phyloP scores from a whole-genome alignment of 345 rosid species.

The Eucalyptus cloeziana region DNA sequence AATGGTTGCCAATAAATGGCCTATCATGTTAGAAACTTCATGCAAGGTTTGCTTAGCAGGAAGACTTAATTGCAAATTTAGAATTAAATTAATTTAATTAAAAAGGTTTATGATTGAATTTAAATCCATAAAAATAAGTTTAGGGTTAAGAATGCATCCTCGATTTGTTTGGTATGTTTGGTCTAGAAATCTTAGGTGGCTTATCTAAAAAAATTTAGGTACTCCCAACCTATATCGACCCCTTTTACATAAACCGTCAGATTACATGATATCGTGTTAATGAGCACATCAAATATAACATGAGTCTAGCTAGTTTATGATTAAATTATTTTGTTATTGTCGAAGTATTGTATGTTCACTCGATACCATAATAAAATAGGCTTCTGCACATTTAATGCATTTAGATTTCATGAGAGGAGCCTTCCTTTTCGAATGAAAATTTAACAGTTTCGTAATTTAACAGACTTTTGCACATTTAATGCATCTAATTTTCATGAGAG shows the following conservation, averaged over 20 bases:
- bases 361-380: background rate
- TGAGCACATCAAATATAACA: background rate
- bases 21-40: background rate
- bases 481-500: background rate
- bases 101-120: background rate
- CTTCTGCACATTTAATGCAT: background rate
- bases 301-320: background rate
- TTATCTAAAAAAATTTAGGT: background rate
- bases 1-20: background rate
- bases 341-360: background rate
- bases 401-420: background rate
- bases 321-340: background rate
- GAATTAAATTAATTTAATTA: background rate
- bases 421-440: background rate
- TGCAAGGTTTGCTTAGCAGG: rapidly evolving
- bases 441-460: background rate
- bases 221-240: background rate
- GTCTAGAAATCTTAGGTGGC: background rate
- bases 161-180: background rate
- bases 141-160: background rate
- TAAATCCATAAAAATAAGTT: background rate
- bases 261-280: background rate
- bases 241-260: background rate
- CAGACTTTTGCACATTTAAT: background rate
- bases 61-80: background rate